Evolutionary conservation across 164 flowering plant genomes (phyloP), one percentile per base, ranked within the genome.

Genomic region (Santalum album): DNA sequence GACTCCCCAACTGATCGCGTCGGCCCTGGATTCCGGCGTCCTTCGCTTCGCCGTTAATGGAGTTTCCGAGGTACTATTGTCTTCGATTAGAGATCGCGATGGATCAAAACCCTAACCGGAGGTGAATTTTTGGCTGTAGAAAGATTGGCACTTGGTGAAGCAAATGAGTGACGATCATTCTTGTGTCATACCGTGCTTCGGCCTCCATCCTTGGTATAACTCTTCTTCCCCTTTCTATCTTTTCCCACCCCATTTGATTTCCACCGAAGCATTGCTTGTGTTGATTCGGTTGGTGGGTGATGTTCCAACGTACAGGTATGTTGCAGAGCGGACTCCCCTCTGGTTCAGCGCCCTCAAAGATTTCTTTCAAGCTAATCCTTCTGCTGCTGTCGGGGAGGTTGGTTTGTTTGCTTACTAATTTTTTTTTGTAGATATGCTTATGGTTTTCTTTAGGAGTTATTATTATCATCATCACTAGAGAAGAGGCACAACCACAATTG

Each of bases 351-450:
- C 68, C 9, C 67, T 94, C 65, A 87, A 69, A 60, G 73, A 72
- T 6, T 73, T 70, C 54, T 74, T 87, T 40, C 72, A 73, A 17
- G 23, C 73, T 22, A 84, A 81, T 52, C 97, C 97, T 40, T 68
- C 69, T 16, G 96, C 97, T 29, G 83, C 99, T 34, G 79, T 94
- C 60, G 99, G 99, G 23, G 99, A 94, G 75, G 90, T 79, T 26
- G 14, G 42, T 34, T 18, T 7, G 21, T 26, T 12, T 15, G n/a
- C 32, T 49, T 43, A 12, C 23, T 12, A 0, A 14, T 32, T 27
- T 18, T 17, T 25, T 29, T 29, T 29, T 4, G 34, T 29, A 29
- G 4, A 9, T 29, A 29, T 29, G 34, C 6, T 29, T 4, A 3
- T 4, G 34, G 34, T 4, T 3, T 29, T 4, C 6, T 29, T 29